Base-by-base conservation (phyloP, 805 yeast genomes). In the Blastobotrys chiropterorum region DNA sequence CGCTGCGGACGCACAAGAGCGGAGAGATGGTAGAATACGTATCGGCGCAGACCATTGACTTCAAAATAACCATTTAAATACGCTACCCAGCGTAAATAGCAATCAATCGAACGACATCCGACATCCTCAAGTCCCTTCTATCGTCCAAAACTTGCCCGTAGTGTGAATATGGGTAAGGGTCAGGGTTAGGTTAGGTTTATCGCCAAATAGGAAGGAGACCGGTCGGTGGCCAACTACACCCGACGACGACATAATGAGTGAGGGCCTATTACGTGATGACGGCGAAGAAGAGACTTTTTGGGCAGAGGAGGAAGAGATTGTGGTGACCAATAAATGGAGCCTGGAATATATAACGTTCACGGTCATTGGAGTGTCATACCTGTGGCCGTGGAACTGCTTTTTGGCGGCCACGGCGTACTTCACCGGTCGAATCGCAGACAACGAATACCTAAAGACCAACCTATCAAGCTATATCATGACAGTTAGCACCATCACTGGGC, bases 351-450 rank as follows among this genome's bases (percentile, higher is more conserved):
- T 76, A 8, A 79, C 92, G 0, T 89, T 85, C 61, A 68, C 81
- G 20, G 59, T 79, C 11, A 75, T 86, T 5, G 97, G 97, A 0
- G 74, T 88, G 13, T 85, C 96, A 1, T 73, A 85, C 17, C 73
- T 92, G 17, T 92, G 98, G 97, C 98, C 98, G 0, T 92, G 98
- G 97, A 94, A 92, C 72, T 82, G 94, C 59, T 84, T 90, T 56
- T 69, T 94, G 7, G 81, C 95, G 1, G 96, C 97, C 0, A 79
- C 96, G 0, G 85, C 85, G 6, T 90, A 88, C 67, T 88, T 89
- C 62, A 75, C 78, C 53, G 76, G 79, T 57, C 65, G 90, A 59
- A 80, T 92, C 56, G 68, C 67, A 16, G 71, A 65, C n/a, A 50
- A 59, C 45, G 61, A 60, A 11, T 43, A 47, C 11, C 68, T 70